These are phyloP conservation scores for Colletotrichum ledebouriae DNA, from an alignment of 2,329 filamentous ascomycete species.

Conservation along the genomic window DNA sequence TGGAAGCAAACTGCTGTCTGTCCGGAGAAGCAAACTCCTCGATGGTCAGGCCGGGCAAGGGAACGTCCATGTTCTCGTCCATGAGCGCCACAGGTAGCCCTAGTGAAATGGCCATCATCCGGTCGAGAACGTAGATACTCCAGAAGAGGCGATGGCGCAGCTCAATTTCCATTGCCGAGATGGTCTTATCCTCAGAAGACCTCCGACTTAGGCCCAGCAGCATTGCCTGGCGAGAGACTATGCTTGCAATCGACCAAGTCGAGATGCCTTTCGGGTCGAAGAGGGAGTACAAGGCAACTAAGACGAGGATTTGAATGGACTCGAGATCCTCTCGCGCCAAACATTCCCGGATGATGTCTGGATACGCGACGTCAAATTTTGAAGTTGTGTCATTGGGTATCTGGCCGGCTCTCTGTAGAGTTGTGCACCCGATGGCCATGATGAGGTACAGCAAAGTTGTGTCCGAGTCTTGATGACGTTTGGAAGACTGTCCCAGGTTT, in stretches of 20 bases:
- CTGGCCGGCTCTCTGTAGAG: conserved; percentile 58
- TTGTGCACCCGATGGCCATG: conserved; percentile 62
- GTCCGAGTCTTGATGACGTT: conserved; percentile 47
- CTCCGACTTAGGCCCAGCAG: conserved; percentile 54
- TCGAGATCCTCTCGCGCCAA: conserved; percentile 52
- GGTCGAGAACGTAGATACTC: conserved; percentile 60
- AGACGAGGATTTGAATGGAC: conserved; percentile 57
- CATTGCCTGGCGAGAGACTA: conserved; percentile 56
- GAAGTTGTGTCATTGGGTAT: conserved; percentile 50
- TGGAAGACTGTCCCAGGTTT: conserved; percentile 45
- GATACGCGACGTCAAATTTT: conserved; percentile 54
- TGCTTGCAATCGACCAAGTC: conserved; percentile 56
- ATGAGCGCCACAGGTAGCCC: conserved; percentile 56
- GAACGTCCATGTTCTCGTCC: conserved; percentile 56
- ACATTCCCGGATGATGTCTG: conserved; percentile 58
- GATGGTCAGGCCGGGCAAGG: conserved; percentile 59
- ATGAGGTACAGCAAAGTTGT: conserved; percentile 57
- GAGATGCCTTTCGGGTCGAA: conserved; percentile 58
- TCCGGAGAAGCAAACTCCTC: conserved; percentile 59
- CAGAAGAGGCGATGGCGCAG: conserved; percentile 58
- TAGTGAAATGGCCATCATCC: conserved; percentile 59
- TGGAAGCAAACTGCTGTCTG: conserved; percentile 53
- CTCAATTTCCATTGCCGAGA: conserved; percentile 48
- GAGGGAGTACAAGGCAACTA: conserved; percentile 59
- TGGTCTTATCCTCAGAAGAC: conserved; percentile 47